Conservation (phyloP, 2,329 filamentous ascomycete genomes). For the Alternaria incomplexa region DNA sequence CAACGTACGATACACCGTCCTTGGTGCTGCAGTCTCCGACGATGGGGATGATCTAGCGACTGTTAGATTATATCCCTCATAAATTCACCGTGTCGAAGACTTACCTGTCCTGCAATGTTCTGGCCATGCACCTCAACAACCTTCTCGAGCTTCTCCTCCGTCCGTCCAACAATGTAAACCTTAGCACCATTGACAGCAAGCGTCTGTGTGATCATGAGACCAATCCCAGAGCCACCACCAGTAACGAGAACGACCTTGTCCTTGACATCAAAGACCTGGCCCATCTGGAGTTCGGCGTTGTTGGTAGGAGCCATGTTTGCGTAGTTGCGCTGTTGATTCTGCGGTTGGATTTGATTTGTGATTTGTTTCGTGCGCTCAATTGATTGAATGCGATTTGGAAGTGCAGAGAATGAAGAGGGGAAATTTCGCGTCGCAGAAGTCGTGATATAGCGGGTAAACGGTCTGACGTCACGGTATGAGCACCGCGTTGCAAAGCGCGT, state of each 20-base stretch:
- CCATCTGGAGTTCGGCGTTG: constrained; percentile 37
- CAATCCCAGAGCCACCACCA: constrained; percentile 56
- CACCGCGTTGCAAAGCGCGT: constrained; percentile 21
- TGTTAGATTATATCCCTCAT: neutral
- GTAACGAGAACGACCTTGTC: constrained; percentile 51
- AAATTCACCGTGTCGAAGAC: neutral
- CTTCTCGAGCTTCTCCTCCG: constrained; percentile 56
- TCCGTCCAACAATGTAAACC: constrained; percentile 57
- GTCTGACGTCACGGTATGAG: constrained; percentile 34
- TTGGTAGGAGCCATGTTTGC: constrained; percentile 43
- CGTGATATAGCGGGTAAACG: constrained; percentile 25
- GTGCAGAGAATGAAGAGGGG: constrained; percentile 1
- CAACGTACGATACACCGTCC: constrained; percentile 47
- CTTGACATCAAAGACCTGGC: constrained; percentile 47
- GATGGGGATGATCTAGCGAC: constrained; percentile 50
- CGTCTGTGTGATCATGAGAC: constrained; percentile 55
- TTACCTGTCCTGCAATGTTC: constrained; percentile 49
- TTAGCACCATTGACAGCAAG: constrained; percentile 56
- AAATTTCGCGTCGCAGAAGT: constrained; percentile 4
- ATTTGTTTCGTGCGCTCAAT: constrained; percentile 18
- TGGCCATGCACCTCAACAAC: constrained; percentile 54
- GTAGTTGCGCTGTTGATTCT: constrained; percentile 18
- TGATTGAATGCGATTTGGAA: constrained; percentile 12
- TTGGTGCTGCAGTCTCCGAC: constrained; percentile 54
- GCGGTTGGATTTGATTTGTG: constrained; percentile 15